Evolutionary conservation across 805 yeast genomes (phyloP).

Genomic region (Hanseniaspora guilliermondii): DNA sequence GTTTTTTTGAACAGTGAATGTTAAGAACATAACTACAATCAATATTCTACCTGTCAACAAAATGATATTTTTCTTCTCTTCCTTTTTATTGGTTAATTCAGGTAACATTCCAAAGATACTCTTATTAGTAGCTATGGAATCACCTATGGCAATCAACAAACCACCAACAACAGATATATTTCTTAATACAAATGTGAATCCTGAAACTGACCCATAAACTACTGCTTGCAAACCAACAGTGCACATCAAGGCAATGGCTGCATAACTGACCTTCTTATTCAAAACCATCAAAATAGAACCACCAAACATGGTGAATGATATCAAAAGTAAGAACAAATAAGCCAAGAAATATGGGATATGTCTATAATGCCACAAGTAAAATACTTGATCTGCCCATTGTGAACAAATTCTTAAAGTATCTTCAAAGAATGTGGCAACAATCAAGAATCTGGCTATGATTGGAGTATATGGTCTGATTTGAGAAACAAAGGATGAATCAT

Average conservation of each 20-base stretch:
- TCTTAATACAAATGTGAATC: constrained; percentile 69
- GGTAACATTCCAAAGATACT: constrained; percentile 37
- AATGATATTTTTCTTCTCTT: constrained; percentile 54
- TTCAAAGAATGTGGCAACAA: constrained; percentile 87
- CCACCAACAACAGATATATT: constrained; percentile 89
- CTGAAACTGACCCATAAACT: constrained; percentile 76
- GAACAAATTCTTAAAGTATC: constrained; percentile 71
- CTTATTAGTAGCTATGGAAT: constrained; percentile 68
- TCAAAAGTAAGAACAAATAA: constrained; percentile 49
- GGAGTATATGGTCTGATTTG: constrained; percentile 64
- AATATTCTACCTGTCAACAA: constrained; percentile 79
- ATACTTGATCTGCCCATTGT: constrained; percentile 88
- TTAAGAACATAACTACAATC: constrained; percentile 70
- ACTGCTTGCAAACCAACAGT: constrained; percentile 76
- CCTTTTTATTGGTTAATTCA: constrained; percentile 52
- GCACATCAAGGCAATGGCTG: constrained; percentile 54
- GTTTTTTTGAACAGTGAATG: constrained; percentile 64
- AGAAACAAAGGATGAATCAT: constrained; percentile 37
- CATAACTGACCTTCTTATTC: constrained; percentile 36
- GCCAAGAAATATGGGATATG: constrained; percentile 69
- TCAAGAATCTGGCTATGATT: constrained; percentile 72
- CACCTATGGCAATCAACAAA: constrained; percentile 71
- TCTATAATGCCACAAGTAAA: constrained; percentile 67
- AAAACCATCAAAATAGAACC: constrained; percentile 63
- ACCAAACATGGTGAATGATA: constrained; percentile 55